phyloP scores from a whole-genome alignment of 805 yeast species.

The Brettanomyces nanus region DNA sequence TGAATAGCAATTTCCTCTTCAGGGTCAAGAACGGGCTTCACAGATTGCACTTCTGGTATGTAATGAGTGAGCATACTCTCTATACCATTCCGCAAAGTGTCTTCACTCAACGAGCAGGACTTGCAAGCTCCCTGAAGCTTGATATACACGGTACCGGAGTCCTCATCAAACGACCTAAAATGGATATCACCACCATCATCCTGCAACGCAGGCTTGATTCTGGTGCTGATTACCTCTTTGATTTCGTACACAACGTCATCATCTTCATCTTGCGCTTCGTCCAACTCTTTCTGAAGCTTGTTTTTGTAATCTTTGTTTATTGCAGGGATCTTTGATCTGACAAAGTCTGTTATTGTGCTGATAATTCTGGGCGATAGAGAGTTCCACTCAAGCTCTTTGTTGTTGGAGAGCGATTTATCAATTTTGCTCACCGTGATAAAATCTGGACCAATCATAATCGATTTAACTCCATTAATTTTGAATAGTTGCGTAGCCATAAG shows the following conservation, averaged over 20 bases:
- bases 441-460: constrained; percentile 67
- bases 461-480: constrained; percentile 54
- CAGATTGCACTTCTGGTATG: constrained; percentile 58
- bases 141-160: constrained; percentile 48
- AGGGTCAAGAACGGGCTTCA: constrained; percentile 32
- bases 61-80: constrained; percentile 66
- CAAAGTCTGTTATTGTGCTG: constrained; percentile 16
- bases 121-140: constrained; percentile 64
- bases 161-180: constrained; percentile 50
- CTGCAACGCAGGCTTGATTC: constrained; percentile 66
- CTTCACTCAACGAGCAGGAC: constrained; percentile 60
- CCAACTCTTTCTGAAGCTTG: constrained; percentile 16
- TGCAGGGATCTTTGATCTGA: constrained; percentile 22
- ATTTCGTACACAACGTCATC: constrained; percentile 61
- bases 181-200: constrained; percentile 74
- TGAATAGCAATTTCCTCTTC: constrained; percentile 54
- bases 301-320: constrained; percentile 15
- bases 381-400: constrained; percentile 27
- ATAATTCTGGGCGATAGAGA: constrained; percentile 20
- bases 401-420: constrained; percentile 23
- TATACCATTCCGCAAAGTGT: constrained; percentile 60
- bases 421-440: constrained; percentile 64
- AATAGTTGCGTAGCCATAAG: constrained; percentile 57
- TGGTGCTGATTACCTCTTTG: constrained; percentile 59
- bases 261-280: constrained; percentile 43